Percentiles rank a stretch among this genome's conserved stretches.
These are phyloP conservation scores for Mycena galericulata DNA, from an alignment of 768 basidiomycete species.

Conservation along the genomic window DNA sequence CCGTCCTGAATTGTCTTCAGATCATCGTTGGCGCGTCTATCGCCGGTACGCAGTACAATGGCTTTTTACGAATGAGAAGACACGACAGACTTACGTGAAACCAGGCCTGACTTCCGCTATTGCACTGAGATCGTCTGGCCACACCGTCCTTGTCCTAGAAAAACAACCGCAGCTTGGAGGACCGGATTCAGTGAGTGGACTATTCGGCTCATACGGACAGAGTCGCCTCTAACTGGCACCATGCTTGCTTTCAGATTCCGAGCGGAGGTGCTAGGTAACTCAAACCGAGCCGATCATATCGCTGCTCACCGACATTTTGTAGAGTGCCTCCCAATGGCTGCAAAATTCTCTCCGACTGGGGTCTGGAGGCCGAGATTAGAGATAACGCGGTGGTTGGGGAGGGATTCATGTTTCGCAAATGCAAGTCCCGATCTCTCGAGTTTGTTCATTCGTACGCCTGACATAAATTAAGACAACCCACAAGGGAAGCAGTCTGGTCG, in stretches of 20 bases:
- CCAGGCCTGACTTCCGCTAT: slow-evolving; percentile 29
- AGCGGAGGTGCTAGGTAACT: slow-evolving; percentile 18
- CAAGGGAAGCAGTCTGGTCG: neutral
- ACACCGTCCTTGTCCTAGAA: slow-evolving; percentile 24
- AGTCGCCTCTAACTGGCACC: neutral
- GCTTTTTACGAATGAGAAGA: too few species aligned
- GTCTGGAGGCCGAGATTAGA: slow-evolving; percentile 21
- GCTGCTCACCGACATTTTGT: neutral
- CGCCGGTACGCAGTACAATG: slow-evolving; percentile 10
- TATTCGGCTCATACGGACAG: too few species aligned
- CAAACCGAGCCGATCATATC: neutral
- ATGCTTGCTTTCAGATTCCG: slow-evolving; percentile 2
- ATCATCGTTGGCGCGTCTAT: slow-evolving; percentile 28
- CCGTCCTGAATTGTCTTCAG: neutral
- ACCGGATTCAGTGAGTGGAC: slow-evolving; percentile 7
- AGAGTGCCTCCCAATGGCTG: slow-evolving; percentile 33
- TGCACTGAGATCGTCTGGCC: slow-evolving; percentile 20
- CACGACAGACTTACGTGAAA: too few species aligned
- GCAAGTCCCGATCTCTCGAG: neutral
- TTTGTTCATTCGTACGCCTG: neutral
- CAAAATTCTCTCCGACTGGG: slow-evolving; percentile 34
- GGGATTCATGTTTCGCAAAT: slow-evolving; percentile 28
- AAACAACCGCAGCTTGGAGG: slow-evolving; percentile 19
- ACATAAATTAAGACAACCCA: neutral
- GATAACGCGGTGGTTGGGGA: slow-evolving; percentile 13